Percentiles rank a stretch among this genome's conserved stretches.
Conservation (phyloP, 2,329 filamentous ascomycete species). For the Phyllosticta ampelicida region DNA sequence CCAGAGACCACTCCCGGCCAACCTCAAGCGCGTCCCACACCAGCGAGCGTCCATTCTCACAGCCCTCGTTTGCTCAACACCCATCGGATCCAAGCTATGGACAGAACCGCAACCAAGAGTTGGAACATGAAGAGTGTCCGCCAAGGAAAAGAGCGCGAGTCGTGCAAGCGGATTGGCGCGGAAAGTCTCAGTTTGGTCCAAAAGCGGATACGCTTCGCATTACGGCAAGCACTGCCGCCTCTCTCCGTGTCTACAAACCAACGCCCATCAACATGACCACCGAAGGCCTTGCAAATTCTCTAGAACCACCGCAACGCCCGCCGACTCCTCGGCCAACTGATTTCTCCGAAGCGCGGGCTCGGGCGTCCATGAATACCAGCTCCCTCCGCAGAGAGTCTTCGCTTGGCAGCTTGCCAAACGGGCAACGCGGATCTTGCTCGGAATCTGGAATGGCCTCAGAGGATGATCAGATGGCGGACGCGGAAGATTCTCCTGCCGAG, state of each 20-base stretch:
- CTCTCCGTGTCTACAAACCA: conserved; percentile 73
- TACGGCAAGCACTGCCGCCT: conserved; percentile 82
- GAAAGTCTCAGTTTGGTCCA: conserved; percentile 59
- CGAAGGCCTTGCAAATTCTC: conserved; percentile 38
- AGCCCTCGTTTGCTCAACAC: background rate
- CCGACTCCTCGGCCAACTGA: conserved; percentile 61
- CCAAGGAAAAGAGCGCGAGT: conserved; percentile 71
- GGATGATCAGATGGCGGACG: conserved; percentile 39
- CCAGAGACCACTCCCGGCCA: conserved; percentile 24
- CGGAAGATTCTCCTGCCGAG: conserved; percentile 60
- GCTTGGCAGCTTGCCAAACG: conserved; percentile 24
- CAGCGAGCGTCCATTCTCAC: conserved; percentile 17
- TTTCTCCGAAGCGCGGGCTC: conserved; percentile 23
- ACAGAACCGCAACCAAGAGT: conserved; percentile 15
- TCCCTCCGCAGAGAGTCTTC: conserved; percentile 53
- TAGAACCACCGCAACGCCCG: conserved; percentile 63
- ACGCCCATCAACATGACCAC: conserved; percentile 43
- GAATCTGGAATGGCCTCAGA: conserved; percentile 35
- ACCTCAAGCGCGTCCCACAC: conserved; percentile 29
- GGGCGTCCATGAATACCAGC: conserved; percentile 26
- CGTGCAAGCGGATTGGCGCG: conserved; percentile 61
- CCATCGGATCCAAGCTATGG: conserved; percentile 7
- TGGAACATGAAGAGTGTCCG: conserved; percentile 40
- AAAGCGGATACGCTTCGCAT: conserved; percentile 73
- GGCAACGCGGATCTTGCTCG: conserved; percentile 23